Base-by-base conservation (phyloP, 2,329 filamentous ascomycete species). In the Clarireedia monteithiana region DNA sequence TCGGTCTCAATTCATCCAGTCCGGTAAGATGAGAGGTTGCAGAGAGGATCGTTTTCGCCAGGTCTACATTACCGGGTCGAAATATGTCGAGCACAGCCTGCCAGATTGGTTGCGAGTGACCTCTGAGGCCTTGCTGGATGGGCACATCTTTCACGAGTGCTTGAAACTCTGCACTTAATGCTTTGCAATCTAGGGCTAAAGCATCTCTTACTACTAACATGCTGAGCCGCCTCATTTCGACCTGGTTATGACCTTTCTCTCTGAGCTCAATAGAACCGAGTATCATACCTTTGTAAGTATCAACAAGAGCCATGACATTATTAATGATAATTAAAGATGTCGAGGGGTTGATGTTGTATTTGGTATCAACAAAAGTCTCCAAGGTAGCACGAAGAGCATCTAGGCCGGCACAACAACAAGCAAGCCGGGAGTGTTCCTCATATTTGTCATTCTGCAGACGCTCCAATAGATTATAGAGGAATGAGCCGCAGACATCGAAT, bases 91-190 rank as follows among this genome's bases (percentile, higher is more conserved):
- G 77, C 48, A 91, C 86, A 1, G 83, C 79, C 60, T 89, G 86
- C 86, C 91, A 96, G 44, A 96, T 82, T 15, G 83, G 79, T 15
- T 85, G 77, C 0, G 89, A 92, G 56, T 89, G 81, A 17, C 85
- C 83, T 60, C 82, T 82, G 44, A 87, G 70, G 56, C 88, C 81
- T 62, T 84, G 79, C 50, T 86, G 86, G 20, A 90, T 78, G 45
- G 79, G 75, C 45, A 78, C 77, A 20, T 78, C 77, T 7, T 77
- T 75, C 20, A 81, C 76, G 53, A 95, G 80, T 5, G 84, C 79
- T 55, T 81, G 79, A 64, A 83, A 86, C 67, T 91, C 87, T 51
- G 83, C 80, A 49, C 78, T 79, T 4, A 90, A 76, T 30, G 85
- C 85, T 59, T 85, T 82, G 50, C 86, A 85, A 69, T 92, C 88